Percentiles rank a stretch among this genome's conserved stretches.
Conservation (phyloP, 75 land plant species). For the Cupressus sempervirens region DNA sequence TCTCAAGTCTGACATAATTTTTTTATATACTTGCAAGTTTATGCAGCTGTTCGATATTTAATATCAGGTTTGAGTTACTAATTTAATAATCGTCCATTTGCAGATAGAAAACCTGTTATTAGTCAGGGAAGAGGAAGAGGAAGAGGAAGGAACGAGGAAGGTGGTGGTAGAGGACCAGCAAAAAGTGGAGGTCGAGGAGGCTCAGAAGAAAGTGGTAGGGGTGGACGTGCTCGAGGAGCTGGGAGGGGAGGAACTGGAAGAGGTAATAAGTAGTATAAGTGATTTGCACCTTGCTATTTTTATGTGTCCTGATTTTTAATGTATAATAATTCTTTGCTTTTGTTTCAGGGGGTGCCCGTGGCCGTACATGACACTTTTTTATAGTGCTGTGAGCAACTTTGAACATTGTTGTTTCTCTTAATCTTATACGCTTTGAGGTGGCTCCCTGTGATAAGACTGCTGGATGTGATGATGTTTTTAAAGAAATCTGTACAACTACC, state of each 20-base stretch:
- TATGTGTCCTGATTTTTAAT: not conserved
- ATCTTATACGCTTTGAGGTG: not conserved
- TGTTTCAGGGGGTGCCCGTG: constrained; percentile 4
- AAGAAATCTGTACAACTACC: not conserved
- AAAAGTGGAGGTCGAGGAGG: constrained; percentile 4
- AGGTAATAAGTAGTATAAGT: not conserved
- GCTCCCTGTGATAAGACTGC: not conserved
- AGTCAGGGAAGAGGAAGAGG: constrained; percentile 13
- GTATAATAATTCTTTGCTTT: not conserved
- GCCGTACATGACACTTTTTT: not conserved
- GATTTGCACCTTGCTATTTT: not conserved
- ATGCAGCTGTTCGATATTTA: not conserved
- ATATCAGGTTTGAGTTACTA: not conserved
- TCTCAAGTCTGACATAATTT: not conserved
- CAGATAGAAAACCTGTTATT: constrained; percentile 11
- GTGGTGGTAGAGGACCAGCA: not conserved
- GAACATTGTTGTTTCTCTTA: not conserved
- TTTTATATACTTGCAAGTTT: not conserved
- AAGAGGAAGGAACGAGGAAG: constrained; percentile 5
- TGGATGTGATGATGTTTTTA: not conserved
- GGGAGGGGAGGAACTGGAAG: constrained; percentile 13
- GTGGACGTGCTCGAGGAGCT: constrained; percentile 9
- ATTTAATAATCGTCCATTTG: not conserved
- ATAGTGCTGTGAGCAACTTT: not conserved
- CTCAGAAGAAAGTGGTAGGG: constrained; percentile 5